Evolutionary conservation across 1,284 basidiomycete genomes (phyloP), one percentile per base, ranked within the genome.

Genomic region (Psilocybe mexicana): DNA sequence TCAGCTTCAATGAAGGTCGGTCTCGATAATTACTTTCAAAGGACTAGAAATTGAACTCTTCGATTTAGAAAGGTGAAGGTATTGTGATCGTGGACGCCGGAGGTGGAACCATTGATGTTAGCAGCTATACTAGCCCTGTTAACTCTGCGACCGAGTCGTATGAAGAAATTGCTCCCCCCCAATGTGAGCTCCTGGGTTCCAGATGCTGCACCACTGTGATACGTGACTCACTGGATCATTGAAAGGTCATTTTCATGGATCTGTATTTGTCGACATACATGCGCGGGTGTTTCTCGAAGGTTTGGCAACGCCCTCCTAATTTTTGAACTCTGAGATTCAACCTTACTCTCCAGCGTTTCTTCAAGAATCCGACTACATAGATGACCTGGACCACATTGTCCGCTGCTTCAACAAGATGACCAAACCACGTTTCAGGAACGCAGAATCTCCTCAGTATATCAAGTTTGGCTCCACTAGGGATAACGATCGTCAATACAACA

Each of bases 381-480:
- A 75, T 44, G 78, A 75, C 26, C 58, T 83, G n/a, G 67, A 69
- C 2, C 66, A 73, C 33, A 82, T 84, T 59, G 67, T 69, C 0
- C 66, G 72, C 0, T 71, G 72, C 14, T 84, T 84, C 44, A 82
- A 84, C 66, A 78, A 75, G 60, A 76, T 72, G 0, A 76, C 80
- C 8, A 84, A 84, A 59, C 69, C 76, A 30, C 68, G 70, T 25
- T 80, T 83, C 59, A 72, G 74, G 11, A 69, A 72, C 47, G 63
- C 65, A 0, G 66, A 70, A 4, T 76, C 76, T 36, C 73, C 75
- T 2, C 73, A 75, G 0, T 80, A 72, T 49, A 76, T 83, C 55
- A 73, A 72, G 55, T 84, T 84, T 61, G 78, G 79, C 6, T 70
- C 70, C 7, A 62, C 71, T 1, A 68, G 73, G 2, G 79, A 83